Conservation (phyloP, 2,329 filamentous ascomycete species). For the Claviceps paspali region DNA sequence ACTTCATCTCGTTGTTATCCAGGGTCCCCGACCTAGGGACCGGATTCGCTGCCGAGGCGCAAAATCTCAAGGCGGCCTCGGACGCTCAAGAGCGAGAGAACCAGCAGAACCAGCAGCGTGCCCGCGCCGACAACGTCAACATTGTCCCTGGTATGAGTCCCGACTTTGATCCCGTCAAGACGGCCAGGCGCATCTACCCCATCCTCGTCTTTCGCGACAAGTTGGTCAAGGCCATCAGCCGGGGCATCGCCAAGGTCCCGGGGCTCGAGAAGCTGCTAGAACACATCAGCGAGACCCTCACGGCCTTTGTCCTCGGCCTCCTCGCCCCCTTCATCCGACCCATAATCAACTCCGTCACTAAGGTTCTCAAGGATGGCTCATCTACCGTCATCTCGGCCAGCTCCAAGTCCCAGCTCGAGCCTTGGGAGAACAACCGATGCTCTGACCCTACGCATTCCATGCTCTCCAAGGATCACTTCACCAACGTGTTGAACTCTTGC, state of each 20-base stretch:
- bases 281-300: conserved; percentile 84
- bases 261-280: conserved; percentile 83
- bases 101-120: conserved; percentile 25
- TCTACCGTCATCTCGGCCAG: conserved; percentile 53
- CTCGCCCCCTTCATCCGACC: conserved; percentile 85
- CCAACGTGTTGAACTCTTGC: conserved; percentile 61
- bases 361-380: conserved; percentile 73
- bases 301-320: conserved; percentile 79
- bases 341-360: conserved; percentile 75
- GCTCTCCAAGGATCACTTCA: conserved; percentile 74
- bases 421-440: conserved; percentile 62
- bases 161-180: conserved; percentile 64
- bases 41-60: conserved; percentile 51
- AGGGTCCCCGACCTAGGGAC: conserved; percentile 59
- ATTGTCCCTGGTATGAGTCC: conserved; percentile 60
- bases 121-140: conserved; percentile 31
- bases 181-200: conserved; percentile 73
- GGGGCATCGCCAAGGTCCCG: conserved; percentile 79
- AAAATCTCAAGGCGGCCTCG: conserved; percentile 43
- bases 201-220: conserved; percentile 89
- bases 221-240: conserved; percentile 75
- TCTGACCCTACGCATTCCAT: conserved; percentile 71
- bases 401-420: conserved; percentile 60
- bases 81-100: conserved; percentile 50
- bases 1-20: conserved; percentile 58